Base-by-base conservation (phyloP, 2,329 filamentous ascomycete species). In the Dichotomopilus funicola region DNA sequence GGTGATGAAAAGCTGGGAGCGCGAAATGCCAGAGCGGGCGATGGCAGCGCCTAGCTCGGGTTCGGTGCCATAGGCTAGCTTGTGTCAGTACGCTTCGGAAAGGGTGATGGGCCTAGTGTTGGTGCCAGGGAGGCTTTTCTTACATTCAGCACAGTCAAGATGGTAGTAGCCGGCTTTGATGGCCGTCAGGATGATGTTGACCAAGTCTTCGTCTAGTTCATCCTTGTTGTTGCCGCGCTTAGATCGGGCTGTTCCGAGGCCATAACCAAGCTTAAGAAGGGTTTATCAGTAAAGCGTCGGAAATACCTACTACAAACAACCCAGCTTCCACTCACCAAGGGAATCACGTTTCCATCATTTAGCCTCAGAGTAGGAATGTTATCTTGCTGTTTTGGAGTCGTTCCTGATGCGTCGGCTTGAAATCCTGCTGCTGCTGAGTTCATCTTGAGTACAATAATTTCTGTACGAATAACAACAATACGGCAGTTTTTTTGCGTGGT, bases 71-170 rank as follows among this genome's bases (percentile, higher is more conserved):
- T 86, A 86, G 11, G 72, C 81, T 83, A 36, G 8, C 6, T 1
- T 8, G 34, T 7, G 41, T 38, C 7, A 11, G n/a, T 36, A 27
- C 10, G 43, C 8, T 9, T 40, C 9, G 12, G 37, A 40, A 2
- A 9, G 37, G 8, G 9, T 40, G 37, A 40, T 40, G 37, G 37
- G 12, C 8, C 8, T 12, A 40, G 8, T 12, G 12, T 9, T 9
- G 8, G 37, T 33, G 38, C 5, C 9, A 13, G 33, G 19, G 31
- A 34, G 31, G 35, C 19, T 40, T 9, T 40, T 9, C 27, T 61
- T 67, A 85, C 84, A 72, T 73, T 91, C 84, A 19, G 88, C 88
- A 44, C 87, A 82, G 68, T 92, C 88, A 3, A 91, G 75, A 65
- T 91, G 87, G 56, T 78, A 77, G 68, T 85, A 91, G 31, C 86